These are phyloP conservation scores for Xylariaceae sp. DNA, from an alignment of 2,329 filamentous ascomycete species.

Conservation along the genomic window DNA sequence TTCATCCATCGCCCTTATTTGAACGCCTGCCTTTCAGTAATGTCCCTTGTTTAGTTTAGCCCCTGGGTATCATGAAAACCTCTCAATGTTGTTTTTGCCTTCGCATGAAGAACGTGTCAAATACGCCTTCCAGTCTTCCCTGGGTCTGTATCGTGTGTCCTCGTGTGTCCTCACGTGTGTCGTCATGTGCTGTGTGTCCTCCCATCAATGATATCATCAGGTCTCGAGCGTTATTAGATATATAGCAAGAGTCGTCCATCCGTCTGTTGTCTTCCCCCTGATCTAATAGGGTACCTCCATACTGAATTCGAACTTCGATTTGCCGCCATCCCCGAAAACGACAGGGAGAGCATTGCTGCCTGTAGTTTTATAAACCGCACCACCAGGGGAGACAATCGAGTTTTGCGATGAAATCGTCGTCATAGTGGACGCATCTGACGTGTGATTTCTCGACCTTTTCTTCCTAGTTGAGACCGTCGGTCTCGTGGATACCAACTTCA, in stretches of 20 bases:
- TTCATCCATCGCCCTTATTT: no score
- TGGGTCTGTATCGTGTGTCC: no score
- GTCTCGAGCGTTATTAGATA: background rate
- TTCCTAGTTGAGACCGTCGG: slow-evolving; percentile 7
- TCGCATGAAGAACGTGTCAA: no score
- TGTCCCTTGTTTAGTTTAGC: no score
- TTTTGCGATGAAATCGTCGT: slow-evolving; percentile 6
- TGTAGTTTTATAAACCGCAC: background rate
- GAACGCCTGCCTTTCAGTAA: no score
- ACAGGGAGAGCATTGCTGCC: slow-evolving; percentile 19
- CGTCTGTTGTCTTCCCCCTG: background rate
- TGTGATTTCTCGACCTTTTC: slow-evolving; percentile 13
- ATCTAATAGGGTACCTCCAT: slow-evolving; percentile 10
- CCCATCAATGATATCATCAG: background rate
- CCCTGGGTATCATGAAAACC: no score
- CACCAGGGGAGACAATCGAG: background rate
- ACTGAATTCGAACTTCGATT: slow-evolving; percentile 26
- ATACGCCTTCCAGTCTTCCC: no score
- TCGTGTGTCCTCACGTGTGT: no score
- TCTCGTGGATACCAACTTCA: slow-evolving; percentile 16
- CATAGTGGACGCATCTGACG: background rate
- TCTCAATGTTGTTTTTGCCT: no score
- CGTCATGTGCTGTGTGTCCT: background rate
- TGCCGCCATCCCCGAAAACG: slow-evolving; percentile 24
- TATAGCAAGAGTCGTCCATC: background rate